Evolutionary conservation across 2,329 filamentous ascomycete genomes (phyloP), one percentile per base, ranked within the genome.

Genomic region (Ustulina deusta): DNA sequence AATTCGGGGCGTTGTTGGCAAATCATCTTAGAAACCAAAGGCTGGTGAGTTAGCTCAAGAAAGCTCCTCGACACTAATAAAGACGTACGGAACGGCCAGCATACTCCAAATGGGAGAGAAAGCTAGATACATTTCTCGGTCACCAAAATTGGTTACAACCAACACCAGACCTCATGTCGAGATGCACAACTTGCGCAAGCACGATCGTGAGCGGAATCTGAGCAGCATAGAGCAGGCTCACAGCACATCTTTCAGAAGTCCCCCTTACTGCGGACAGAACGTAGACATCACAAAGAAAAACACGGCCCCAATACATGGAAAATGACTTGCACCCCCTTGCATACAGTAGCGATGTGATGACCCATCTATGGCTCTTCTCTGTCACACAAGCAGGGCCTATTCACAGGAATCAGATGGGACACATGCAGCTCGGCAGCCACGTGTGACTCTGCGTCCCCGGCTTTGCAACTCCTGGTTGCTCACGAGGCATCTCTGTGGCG

Each of bases 1-100:
- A 69, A 66, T 66, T 63, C 66, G 63, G 63, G 74, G 74, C 74
- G 74, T 76, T 76, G 70, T 73, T 72, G 74, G 72, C 71, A 75
- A 73, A 68, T 68, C 68, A 70, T 71, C 63, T 71, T 75, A 76
- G 74, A 75, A 62, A 68, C 63, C 69, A 65, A 61, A 72, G 68
- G 66, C 60, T 52, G 68, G 71, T 65, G 71, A 55, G 48, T 64
- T 60, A 64, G 56, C 67, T 65, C 36, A 52, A 52, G 44, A 63
- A 68, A 60, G 59, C 58, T 63, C 61, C 63, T 57, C 40, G 29
- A 55, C 64, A 66, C 66, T 71, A 69, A 69, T 65, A 42, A 66
- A 71, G 48, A 61, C 59, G 42, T 56, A 64, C 61, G 62, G 54
- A 46, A 57, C 51, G 44, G 63, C 52, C 40, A 57, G 34, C 38